Evolutionary conservation across 2,329 filamentous ascomycete species (phyloP).

Genomic region (Aspergillus fumigatiaffinis): DNA sequence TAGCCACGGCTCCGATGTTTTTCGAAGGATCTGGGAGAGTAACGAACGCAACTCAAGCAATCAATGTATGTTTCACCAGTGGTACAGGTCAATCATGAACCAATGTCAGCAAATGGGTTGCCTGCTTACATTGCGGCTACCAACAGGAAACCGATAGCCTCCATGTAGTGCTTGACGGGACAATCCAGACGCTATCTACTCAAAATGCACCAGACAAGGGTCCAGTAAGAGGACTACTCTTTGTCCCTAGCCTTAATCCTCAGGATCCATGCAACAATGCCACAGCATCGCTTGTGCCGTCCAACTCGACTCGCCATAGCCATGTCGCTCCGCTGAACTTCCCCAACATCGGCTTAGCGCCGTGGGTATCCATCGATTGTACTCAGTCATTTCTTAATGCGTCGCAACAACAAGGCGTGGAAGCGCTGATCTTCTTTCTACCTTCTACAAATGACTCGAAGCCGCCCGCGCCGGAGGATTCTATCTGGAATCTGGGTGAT

Average conservation of each 20-base stretch:
- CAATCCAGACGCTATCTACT: constrained; percentile 72
- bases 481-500: constrained; percentile 68
- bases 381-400: constrained; percentile 66
- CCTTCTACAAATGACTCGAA: constrained; percentile 46
- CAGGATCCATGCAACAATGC: constrained; percentile 60
- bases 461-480: constrained; percentile 63
- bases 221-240: constrained; percentile 73
- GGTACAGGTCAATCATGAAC: not conserved
- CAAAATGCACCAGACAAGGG: constrained; percentile 60
- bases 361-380: constrained; percentile 76
- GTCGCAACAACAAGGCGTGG: constrained; percentile 59
- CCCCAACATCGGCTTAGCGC: constrained; percentile 75
- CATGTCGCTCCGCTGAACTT: constrained; percentile 65
- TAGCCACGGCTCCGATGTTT: constrained; percentile 32
- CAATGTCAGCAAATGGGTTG: not conserved
- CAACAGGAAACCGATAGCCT: constrained; percentile 30
- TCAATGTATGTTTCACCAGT: constrained; percentile 31
- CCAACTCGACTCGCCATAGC: constrained; percentile 68
- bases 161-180: constrained; percentile 41
- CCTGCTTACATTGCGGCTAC: not conserved
- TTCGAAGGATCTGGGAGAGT: constrained; percentile 32
- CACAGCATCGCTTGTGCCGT: constrained; percentile 64
- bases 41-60: constrained; percentile 28
- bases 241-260: constrained; percentile 66
- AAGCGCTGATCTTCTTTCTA: constrained; percentile 56